Evolutionary conservation across 2,329 filamentous ascomycete genomes (phyloP).

Genomic region (Pseudopithomyces chartarum): DNA sequence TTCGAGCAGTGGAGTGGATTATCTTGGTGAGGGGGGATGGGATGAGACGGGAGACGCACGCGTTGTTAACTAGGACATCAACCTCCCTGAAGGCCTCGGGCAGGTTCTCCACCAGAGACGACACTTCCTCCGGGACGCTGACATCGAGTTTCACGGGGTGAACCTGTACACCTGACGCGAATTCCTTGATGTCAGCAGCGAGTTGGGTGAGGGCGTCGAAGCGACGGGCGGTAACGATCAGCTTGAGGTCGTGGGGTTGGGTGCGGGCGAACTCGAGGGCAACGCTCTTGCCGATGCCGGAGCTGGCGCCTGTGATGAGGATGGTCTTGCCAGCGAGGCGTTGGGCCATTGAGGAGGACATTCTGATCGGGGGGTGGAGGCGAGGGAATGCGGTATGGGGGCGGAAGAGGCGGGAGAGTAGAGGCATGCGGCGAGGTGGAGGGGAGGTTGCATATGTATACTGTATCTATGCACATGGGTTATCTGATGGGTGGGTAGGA

Average conservation of each 20-base stretch:
- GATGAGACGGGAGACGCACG: slow-evolving; percentile 59
- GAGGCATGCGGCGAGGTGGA: slow-evolving; percentile 21
- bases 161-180: slow-evolving; percentile 77
- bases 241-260: slow-evolving; percentile 75
- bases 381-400: slow-evolving; percentile 15
- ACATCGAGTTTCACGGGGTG: slow-evolving; percentile 85
- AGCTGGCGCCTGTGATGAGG: slow-evolving; percentile 88
- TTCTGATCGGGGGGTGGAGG: slow-evolving; percentile 49
- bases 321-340: slow-evolving; percentile 94
- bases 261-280: slow-evolving; percentile 95
- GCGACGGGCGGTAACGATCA: slow-evolving; percentile 88
- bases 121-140: slow-evolving; percentile 76
- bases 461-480: slow-evolving; percentile 3
- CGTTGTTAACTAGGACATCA: slow-evolving; percentile 93
- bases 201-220: slow-evolving; percentile 78
- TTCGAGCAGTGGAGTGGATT: no score
- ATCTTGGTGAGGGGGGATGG: background rate
- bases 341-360: slow-evolving; percentile 71
- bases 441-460: slow-evolving; percentile 29
- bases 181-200: slow-evolving; percentile 73
- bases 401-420: slow-evolving; percentile 15
- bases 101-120: slow-evolving; percentile 71
- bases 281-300: slow-evolving; percentile 81
- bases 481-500: slow-evolving; percentile 3
- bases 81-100: slow-evolving; percentile 84